A percentile compares a stretch with the other conserved stretches of the same genome.
Evolutionary conservation across 441 rosid genomes (phyloP).

Genomic region (Syzygium syzygioides): DNA sequence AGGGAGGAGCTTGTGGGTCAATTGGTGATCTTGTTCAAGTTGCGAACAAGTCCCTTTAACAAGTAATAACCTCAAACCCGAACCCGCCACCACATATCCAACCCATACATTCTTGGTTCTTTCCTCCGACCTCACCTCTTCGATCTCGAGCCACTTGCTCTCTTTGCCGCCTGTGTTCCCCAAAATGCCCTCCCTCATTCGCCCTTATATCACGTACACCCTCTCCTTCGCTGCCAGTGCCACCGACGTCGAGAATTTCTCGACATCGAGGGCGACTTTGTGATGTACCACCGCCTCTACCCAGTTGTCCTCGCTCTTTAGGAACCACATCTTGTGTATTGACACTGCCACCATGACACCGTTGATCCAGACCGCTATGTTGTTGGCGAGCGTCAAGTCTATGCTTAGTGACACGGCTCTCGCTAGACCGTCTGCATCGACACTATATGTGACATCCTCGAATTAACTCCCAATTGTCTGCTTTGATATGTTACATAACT

Average conservation of each 20-base stretch:
- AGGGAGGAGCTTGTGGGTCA: neutral
- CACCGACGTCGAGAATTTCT: conserved; percentile 50
- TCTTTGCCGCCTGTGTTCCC: conserved; percentile 9
- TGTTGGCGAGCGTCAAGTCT: conserved; percentile 49
- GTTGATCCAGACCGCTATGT: conserved; percentile 44
- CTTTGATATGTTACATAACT: too few species aligned
- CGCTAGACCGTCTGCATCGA: conserved; percentile 53
- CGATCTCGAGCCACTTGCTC: conserved; percentile 51
- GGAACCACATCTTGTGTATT: conserved; percentile 37
- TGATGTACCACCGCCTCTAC: conserved; percentile 61
- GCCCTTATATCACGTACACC: conserved; percentile 67
- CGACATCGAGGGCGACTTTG: conserved; percentile 45
- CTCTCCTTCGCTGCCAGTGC: conserved; percentile 42
- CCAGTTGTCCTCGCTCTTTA: conserved; percentile 69
- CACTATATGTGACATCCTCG: neutral
- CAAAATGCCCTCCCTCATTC: conserved; percentile 36
- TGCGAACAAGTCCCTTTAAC: conserved; percentile 50
- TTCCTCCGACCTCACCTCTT: conserved; percentile 54
- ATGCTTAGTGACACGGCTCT: conserved; percentile 36
- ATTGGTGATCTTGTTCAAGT: conserved; percentile 43
- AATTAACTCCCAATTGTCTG: too few species aligned
- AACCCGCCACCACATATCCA: conserved; percentile 57
- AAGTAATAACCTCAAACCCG: conserved; percentile 69
- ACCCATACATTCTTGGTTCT: conserved; percentile 43
- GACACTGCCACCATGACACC: conserved; percentile 58